phyloP scores from a whole-genome alignment of 106 monocot genomes.

The Alisma plantagoaquatica region DNA sequence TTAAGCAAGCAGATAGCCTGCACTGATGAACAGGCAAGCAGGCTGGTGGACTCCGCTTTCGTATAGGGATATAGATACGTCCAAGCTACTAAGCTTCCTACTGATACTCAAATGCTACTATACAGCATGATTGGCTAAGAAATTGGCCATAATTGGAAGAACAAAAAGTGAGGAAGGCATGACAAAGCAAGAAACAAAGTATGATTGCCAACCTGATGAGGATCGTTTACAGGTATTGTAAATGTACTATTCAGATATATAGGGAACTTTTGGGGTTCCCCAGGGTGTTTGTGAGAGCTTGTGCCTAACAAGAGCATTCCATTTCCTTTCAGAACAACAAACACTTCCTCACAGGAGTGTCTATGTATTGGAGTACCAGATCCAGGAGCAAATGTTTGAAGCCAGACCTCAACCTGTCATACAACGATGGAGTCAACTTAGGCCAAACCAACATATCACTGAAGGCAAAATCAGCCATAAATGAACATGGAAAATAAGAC shows the following conservation, averaged over 20 bases:
- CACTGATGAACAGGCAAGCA: too few relatives aligned
- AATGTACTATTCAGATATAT: slow-evolving; percentile 73
- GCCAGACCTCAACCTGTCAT: slow-evolving; percentile 86
- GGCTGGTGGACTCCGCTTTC: too few relatives aligned
- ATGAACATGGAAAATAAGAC: too few relatives aligned
- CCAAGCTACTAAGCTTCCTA: too few relatives aligned
- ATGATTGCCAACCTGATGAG: slow-evolving; percentile 96
- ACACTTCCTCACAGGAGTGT: slow-evolving; percentile 96
- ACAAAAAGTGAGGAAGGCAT: too few relatives aligned
- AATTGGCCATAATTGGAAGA: too few relatives aligned
- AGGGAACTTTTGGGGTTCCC: slow-evolving; percentile 44
- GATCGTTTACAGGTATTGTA: slow-evolving; percentile 81
- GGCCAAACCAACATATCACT: not conserved
- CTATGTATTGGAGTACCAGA: slow-evolving; percentile 85
- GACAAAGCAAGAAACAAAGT: too few relatives aligned
- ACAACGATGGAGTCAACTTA: not conserved
- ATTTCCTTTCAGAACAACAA: slow-evolving; percentile 76
- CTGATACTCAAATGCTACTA: too few relatives aligned
- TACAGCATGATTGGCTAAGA: too few relatives aligned
- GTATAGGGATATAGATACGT: too few relatives aligned
- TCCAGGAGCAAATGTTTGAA: slow-evolving; percentile 91
- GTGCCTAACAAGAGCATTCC: slow-evolving; percentile 74
- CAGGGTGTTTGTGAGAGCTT: slow-evolving; percentile 60
- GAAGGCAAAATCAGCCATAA: too few relatives aligned
- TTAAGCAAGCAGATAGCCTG: too few relatives aligned